Conservation (phyloP, 768 basidiomycete species). For the Psilocybe cubensis region DNA sequence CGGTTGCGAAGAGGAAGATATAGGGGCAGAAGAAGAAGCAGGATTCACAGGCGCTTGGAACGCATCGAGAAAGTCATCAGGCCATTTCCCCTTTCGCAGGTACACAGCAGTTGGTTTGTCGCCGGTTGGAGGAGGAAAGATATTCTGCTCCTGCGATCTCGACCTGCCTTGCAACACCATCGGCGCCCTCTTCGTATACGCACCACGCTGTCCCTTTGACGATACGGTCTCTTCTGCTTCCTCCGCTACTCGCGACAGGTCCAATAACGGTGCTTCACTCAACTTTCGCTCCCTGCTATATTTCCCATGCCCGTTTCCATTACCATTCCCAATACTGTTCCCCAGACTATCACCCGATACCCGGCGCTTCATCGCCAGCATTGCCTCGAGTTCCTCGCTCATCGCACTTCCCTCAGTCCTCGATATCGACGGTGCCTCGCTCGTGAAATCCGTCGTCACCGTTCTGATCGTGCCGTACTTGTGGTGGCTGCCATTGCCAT, state of each 20-base stretch:
- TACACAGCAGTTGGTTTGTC: constrained; percentile 42
- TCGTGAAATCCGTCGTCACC: constrained; percentile 82
- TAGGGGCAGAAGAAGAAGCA: not conserved
- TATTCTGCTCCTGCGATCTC: constrained; percentile 25
- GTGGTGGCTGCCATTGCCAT: constrained; percentile 35
- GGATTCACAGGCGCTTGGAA: constrained; percentile 40
- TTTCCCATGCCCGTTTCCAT: constrained; percentile 12
- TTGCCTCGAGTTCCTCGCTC: constrained; percentile 50
- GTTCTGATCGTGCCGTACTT: constrained; percentile 83
- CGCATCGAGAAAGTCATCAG: constrained; percentile 76
- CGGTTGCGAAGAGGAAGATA: not conserved
- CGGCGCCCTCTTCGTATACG: constrained; percentile 20
- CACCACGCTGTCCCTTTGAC: constrained; percentile 21
- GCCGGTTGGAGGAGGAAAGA: not conserved
- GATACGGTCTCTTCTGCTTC: constrained; percentile 68
- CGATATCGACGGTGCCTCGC: constrained; percentile 70
- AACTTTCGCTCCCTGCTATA: constrained; percentile 57
- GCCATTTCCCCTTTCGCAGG: constrained; percentile 82
- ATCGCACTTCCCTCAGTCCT: constrained; percentile 70
- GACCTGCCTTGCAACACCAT: constrained; percentile 7
- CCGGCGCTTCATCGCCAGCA: constrained; percentile 26
- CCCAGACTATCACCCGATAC: constrained; percentile 12
- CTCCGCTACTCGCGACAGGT: constrained; percentile 71
- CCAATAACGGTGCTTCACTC: constrained; percentile 64
- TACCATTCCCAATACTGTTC: constrained; percentile 12